Evolutionary conservation across 139 green algal species (phyloP), one percentile per base, ranked within the genome.

Genomic region (Diplosphaera chodatii): DNA sequence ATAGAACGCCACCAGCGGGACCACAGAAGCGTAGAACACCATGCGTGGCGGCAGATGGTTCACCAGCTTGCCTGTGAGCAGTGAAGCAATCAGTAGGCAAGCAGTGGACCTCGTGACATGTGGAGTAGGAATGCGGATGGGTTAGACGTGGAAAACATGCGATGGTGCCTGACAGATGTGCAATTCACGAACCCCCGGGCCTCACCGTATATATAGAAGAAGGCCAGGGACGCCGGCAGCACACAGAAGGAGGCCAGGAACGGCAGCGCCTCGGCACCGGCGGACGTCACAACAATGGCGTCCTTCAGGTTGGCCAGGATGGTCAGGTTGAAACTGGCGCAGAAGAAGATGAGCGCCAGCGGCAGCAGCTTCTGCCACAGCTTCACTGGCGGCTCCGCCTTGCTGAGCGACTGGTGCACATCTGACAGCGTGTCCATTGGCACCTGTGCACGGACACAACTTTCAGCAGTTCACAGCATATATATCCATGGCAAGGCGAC

Each of bases 181-280:
- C n/a, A n/a, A n/a, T n/a, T n/a, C n/a, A n/a, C n/a, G n/a, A n/a
- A n/a, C n/a, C n/a, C n/a, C n/a, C n/a, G n/a, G 20, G 4, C 13
- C 48, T 59, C 48, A 59, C 55, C 67, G 68, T 90, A 91, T 28
- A 84, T 55, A 62, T 87, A 67, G 73, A 94, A 93, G 83, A 96
- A 96, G 4, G 65, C 78, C 0, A 96, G 72, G 20, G 78, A 89
- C 29, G 80, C 80, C 6, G 91, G 91, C 63, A 96, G 85, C 37
- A 95, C 89, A 5, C 80, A 80, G 67, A 86, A 89, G 3, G 89
- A 86, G 18, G 85, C 79, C 16, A 96, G 78, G 73, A 91, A 94
- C 13, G 91, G 91, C 72, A 96, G 82, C n/a, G 82, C 84, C 80
- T 96, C 91, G 4, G 91, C 91, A 4, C 91, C 91, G 5, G 83